A percentile compares a stretch with the other conserved stretches of the same genome.
Evolutionary conservation across 768 basidiomycete genomes (phyloP).

Genomic region (Serendipita indica): DNA sequence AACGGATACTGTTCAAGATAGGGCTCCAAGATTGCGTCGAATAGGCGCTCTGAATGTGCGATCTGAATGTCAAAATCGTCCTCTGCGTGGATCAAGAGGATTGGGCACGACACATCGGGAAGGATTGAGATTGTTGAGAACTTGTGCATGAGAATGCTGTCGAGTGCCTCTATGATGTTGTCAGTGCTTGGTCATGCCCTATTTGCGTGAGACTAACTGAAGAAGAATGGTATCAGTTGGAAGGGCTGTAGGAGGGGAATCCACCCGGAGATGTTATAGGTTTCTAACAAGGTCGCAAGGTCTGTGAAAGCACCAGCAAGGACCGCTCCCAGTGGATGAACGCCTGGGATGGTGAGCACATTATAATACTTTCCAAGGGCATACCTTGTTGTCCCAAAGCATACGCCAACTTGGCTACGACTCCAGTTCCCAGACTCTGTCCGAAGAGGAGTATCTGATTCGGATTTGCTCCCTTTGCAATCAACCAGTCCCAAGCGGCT

Average conservation of each 20-base stretch:
- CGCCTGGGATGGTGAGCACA: slow-evolving; percentile 7
- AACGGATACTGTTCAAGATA: slow-evolving; percentile 38
- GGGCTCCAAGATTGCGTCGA: slow-evolving; percentile 50
- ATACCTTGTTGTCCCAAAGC: slow-evolving; percentile 28
- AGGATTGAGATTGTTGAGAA: slow-evolving; percentile 52
- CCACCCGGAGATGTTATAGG: slow-evolving; percentile 49
- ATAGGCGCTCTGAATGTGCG: slow-evolving; percentile 51
- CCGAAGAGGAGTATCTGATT: slow-evolving; percentile 61
- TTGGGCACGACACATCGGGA: slow-evolving; percentile 47
- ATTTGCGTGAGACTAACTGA: slow-evolving; percentile 34
- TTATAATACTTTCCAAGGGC: not conserved
- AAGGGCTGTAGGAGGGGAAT: slow-evolving; percentile 63
- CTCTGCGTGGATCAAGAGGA: slow-evolving; percentile 58
- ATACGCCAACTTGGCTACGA: slow-evolving; percentile 33
- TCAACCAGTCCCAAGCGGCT: slow-evolving; percentile 68
- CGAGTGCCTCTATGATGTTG: slow-evolving; percentile 33
- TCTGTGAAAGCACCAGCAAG: slow-evolving; percentile 45
- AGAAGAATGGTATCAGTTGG: slow-evolving; percentile 42
- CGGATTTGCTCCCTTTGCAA: slow-evolving; percentile 38
- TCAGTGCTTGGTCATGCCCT: too few species aligned
- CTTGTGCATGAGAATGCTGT: slow-evolving; percentile 36
- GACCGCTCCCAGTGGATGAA: slow-evolving; percentile 31
- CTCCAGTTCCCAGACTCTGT: slow-evolving; percentile 81
- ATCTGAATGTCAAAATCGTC: slow-evolving; percentile 63
- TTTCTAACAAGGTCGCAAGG: slow-evolving; percentile 44